Evolutionary conservation across 2,329 filamentous ascomycete species (phyloP), one percentile per base, ranked within the genome.

Genomic region (Aotearoamyces nothofagi): DNA sequence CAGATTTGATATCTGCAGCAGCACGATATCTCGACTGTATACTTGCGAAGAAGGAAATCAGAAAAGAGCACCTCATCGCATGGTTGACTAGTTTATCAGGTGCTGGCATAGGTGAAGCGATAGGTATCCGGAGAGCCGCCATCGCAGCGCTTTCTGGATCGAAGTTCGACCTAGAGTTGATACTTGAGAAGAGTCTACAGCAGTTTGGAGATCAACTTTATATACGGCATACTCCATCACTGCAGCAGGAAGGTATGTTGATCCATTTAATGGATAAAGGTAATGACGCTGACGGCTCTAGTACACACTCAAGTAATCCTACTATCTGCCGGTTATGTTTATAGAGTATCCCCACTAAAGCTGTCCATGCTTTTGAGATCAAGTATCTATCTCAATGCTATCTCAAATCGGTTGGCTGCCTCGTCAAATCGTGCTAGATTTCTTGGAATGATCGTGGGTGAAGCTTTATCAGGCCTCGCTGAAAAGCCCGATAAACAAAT

Each of bases 201-300:
- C 69, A 78, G 27, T 93, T 96, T 50, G 81, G 82, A 1, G 86
- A 94, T 42, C 71, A 78, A 27, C 58, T 96, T 8, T 92, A 84
- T 44, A 83, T 96, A 41, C 79, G 72, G 33, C 84, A 96, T 51
- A 70, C 78, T 0, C 76, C 86, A 4, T 69, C 79, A n/a, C 47
- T 90, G 22, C 79, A 86, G 44, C 90, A 98, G 63, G 82, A 96
- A 65, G 78, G 83, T 80, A 54, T 41, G 54, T 39, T 25, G 19
- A 24, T 28, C 5, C 24, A 29, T 31, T 30, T 17, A 17, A 22
- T 27, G 23, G 11, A 24, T 31, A 16, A 28, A 16, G 26, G 32
- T 8, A 30, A 28, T 27, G 15, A 23, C 40, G 38, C 50, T 32
- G 51, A 43, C 43, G 40, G 26, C 15, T n/a, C 10, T 29, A 90